These are phyloP conservation scores for Colletotrichum falcatum DNA, from an alignment of 2,329 filamentous ascomycete genomes.

Conservation along the genomic window DNA sequence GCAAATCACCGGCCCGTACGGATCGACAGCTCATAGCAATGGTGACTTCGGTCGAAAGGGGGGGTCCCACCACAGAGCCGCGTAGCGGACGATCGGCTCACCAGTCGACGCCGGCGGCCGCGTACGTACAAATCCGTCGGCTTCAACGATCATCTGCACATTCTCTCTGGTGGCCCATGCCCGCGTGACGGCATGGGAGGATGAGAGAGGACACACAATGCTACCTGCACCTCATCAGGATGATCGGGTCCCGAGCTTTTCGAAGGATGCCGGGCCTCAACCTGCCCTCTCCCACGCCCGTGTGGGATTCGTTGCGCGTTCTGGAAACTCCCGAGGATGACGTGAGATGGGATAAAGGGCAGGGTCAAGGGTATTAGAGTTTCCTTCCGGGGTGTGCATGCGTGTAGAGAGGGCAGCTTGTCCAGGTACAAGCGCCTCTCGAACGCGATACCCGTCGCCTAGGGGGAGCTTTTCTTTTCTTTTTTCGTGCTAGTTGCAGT, in stretches of 20 bases:
- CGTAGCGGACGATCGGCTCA: not conserved
- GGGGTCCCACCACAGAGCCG: conserved; percentile 4
- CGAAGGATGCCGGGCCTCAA: not conserved
- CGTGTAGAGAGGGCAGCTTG: conserved; percentile 1
- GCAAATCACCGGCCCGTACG: not conserved
- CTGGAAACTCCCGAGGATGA: conserved; percentile 37
- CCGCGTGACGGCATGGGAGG: not conserved
- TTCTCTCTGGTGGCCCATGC: not conserved
- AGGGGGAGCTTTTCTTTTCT: not conserved
- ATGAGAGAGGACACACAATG: not conserved
- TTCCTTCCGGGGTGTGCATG: not conserved
- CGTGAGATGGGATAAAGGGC: conserved; percentile 26
- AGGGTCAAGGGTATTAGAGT: conserved; percentile 17
- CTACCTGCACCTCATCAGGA: not conserved
- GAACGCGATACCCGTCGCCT: conserved; percentile 6
- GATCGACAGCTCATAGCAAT: not conserved
- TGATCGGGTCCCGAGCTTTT: not conserved
- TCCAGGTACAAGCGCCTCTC: conserved; percentile 18
- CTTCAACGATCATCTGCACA: conserved; percentile 1
- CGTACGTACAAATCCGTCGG: not conserved
- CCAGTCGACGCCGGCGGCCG: not conserved
- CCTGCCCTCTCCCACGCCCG: not conserved
- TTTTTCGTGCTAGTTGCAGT: not conserved
- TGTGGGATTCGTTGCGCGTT: not conserved
- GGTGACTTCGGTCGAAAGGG: not conserved